Conservation (phyloP, 495 filamentous ascomycete genomes). For the Trichocladium uniseriatum region DNA sequence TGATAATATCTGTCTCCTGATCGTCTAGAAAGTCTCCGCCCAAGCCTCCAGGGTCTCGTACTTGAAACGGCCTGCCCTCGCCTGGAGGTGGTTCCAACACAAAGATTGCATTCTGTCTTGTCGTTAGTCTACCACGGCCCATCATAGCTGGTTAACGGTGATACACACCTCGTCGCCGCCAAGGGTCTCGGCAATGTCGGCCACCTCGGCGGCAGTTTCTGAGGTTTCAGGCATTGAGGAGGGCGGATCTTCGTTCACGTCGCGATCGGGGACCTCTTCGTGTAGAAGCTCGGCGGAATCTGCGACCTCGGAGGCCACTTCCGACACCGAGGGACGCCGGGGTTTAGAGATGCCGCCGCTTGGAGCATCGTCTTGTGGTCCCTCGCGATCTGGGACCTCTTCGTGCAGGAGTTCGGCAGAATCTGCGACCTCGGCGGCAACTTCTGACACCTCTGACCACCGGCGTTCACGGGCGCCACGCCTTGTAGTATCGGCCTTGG, state of each 20-base stretch:
- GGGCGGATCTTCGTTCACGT: conserved; percentile 20
- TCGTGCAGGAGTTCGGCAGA: too few species aligned
- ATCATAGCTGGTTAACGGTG: conserved; percentile 9
- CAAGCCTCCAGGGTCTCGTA: background rate
- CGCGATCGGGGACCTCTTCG: too few species aligned
- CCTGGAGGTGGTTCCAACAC: conserved; percentile 10
- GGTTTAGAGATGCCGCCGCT: too few species aligned
- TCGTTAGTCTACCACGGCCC: conserved; percentile 6
- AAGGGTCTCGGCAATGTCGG: conserved; percentile 33
- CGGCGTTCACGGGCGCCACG: too few species aligned
- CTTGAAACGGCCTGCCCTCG: background rate
- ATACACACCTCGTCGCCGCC: conserved; percentile 23
- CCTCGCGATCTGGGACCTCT: too few species aligned
- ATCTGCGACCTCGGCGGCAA: too few species aligned
- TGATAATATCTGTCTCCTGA: conserved; percentile 13
- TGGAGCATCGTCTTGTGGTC: too few species aligned
- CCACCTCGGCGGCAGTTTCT: conserved; percentile 39
- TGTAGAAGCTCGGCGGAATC: too few species aligned
- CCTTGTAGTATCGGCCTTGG: too few species aligned
- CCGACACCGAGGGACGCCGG: too few species aligned
- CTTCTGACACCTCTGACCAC: too few species aligned
- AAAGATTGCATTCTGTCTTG: conserved; percentile 5
- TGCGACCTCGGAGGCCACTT: too few species aligned
- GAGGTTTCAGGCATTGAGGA: conserved; percentile 34
- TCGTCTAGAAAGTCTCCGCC: conserved; percentile 5